A percentile compares a stretch with the other conserved stretches of the same genome.
These are phyloP conservation scores for Erodium trifolium DNA, from an alignment of 441 rosid genomes.

Conservation along the genomic window DNA sequence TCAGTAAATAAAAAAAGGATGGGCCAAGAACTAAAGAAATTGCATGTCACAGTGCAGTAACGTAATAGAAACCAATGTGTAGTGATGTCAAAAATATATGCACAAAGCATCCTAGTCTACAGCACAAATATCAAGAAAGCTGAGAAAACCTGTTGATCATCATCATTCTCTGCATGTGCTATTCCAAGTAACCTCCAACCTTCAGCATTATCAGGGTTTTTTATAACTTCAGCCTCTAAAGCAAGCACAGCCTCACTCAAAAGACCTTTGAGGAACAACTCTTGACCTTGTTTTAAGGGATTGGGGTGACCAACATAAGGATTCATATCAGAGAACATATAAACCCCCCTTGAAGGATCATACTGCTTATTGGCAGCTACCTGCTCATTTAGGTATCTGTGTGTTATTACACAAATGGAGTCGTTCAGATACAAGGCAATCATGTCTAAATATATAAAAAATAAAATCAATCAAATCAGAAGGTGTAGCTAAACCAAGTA, in stretches of 20 bases:
- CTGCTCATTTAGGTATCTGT: slow-evolving; percentile 71
- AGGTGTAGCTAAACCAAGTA: not conserved
- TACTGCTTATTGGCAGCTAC: slow-evolving; percentile 41
- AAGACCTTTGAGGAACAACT: slow-evolving; percentile 92
- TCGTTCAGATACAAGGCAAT: no score
- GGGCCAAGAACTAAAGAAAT: no score
- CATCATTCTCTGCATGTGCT: slow-evolving; percentile 97
- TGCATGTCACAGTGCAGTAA: no score
- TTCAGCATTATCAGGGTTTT: slow-evolving; percentile 93
- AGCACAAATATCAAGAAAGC: not conserved
- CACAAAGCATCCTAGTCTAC: not conserved
- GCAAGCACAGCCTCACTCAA: slow-evolving; percentile 99
- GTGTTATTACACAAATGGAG: not conserved
- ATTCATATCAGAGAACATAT: slow-evolving; percentile 96
- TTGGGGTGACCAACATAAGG: slow-evolving; percentile 96
- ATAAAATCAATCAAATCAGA: not conserved
- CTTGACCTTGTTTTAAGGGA: slow-evolving; percentile 93
- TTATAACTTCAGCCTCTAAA: slow-evolving; percentile 95
- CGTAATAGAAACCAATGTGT: no score
- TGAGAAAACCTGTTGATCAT: slow-evolving; percentile 82
- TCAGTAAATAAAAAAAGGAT: no score
- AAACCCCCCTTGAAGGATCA: slow-evolving; percentile 72
- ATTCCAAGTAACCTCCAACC: slow-evolving; percentile 99
- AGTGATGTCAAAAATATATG: not conserved
- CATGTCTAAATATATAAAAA: no score